phyloP scores from a whole-genome alignment of 805 yeast genomes.

The Helenozyma baotianmanensis region DNA sequence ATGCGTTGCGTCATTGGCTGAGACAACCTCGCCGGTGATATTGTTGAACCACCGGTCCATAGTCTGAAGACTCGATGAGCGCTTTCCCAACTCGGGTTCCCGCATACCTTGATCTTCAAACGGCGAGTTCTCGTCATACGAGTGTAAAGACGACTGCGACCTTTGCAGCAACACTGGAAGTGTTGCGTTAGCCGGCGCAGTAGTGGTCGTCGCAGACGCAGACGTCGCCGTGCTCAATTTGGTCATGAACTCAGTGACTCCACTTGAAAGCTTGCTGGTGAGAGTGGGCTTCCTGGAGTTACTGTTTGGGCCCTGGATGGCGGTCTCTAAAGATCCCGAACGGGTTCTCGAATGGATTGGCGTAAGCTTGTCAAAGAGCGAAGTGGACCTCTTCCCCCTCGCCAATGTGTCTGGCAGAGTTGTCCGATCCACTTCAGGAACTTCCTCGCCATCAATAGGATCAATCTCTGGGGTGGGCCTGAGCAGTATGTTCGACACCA shows the following conservation, averaged over 20 bases:
- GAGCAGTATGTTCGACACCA: conserved; percentile 10
- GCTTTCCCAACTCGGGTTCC: conserved; percentile 26
- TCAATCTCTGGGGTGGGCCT: conserved; percentile 5
- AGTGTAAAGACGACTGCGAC: conserved; percentile 31
- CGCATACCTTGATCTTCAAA: conserved; percentile 11
- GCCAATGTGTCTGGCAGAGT: conserved; percentile 1
- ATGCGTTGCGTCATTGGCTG: conserved; percentile 2
- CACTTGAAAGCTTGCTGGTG: conserved; percentile 33
- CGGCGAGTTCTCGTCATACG: conserved; percentile 23
- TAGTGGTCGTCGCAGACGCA: conserved; percentile 8
- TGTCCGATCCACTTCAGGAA: neutral
- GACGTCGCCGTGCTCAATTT: conserved; percentile 30
- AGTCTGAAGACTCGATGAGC: conserved; percentile 37
- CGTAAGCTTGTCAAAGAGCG: conserved; percentile 28
- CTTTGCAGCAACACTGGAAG: conserved; percentile 1
- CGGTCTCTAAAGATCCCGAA: conserved; percentile 32
- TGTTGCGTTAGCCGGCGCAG: no score
- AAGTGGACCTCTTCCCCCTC: conserved; percentile 12
- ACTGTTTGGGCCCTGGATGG: conserved; percentile 3
- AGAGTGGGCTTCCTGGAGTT: conserved; percentile 8
- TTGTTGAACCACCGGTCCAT: conserved; percentile 43
- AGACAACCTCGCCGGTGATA: conserved; percentile 7
- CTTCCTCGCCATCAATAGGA: conserved; percentile 1
- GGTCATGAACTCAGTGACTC: conserved; percentile 40
- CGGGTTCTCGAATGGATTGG: conserved; percentile 36